Base-by-base conservation (phyloP, 2,329 filamentous ascomycete genomes). In the Trichoderma koningiopsis region DNA sequence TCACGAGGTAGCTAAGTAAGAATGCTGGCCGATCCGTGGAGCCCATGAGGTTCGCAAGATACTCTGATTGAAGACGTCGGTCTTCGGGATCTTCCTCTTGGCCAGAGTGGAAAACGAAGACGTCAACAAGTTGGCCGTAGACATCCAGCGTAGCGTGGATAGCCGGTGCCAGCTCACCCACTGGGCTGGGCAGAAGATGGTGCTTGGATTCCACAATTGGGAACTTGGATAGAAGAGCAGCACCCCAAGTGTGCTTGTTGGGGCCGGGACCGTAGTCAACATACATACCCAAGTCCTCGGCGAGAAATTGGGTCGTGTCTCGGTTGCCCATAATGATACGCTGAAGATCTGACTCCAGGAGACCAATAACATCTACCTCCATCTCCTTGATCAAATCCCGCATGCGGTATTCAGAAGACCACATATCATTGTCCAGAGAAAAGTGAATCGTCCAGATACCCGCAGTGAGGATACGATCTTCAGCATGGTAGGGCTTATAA, bases 381-480 rank as follows among this genome's bases (percentile, higher is more conserved):
- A 97, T 84, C 76, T 98, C 96, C 76, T 93, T 90, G 80, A 97
- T 91, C 16, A 97, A 85, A 82, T 97, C 91, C 70, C 93, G 91
- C 89, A 97, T 96, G 72, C 96, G 94, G 75, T 92, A 89, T 80
- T 99, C 96, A 0, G 95, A 97, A 11, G 93, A 95, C 93, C 94
- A 98, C 94, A 98, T 97, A 79, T 97, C 92, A 75, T 99, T 98
- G 82, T 99, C 96, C 24, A 99, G 88, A 16, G 92, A 94, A 80
- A 99, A 99, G 82, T 99, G 96, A 68, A 98, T 94, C 0, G 96
- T 99, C 96, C 96, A 99, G 79, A 99, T 98, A 74, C 96, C 96
- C 1, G 94, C 93, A 0, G 96, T 98, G 70, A 97, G 86, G 65
- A 96, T 83, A 74, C 96, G 96, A 72, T 94, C 91, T 65, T 97